Percentiles rank a stretch among this genome's conserved stretches.
Conservation (phyloP, 2,329 filamentous ascomycete species). For the Hymenoscyphus fructigenus region DNA sequence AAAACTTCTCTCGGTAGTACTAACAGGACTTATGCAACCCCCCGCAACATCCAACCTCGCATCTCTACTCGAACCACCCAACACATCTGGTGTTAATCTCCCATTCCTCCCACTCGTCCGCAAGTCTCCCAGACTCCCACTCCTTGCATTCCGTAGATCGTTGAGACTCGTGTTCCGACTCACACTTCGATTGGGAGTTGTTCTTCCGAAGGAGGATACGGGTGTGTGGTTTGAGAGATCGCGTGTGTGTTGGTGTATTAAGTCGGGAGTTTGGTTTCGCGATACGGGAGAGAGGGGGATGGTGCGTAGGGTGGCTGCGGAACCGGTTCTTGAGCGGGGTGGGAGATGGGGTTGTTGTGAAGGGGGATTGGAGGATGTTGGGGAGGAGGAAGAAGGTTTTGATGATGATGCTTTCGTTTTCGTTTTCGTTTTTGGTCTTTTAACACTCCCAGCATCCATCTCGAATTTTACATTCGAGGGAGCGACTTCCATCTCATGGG, state of each 20-base stretch:
- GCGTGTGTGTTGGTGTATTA: background rate
- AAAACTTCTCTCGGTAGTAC: slow-evolving; percentile 11
- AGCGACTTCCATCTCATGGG: slow-evolving; percentile 13
- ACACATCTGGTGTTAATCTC: slow-evolving; percentile 4
- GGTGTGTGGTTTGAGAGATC: background rate
- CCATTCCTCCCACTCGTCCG: background rate
- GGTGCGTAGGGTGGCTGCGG: background rate
- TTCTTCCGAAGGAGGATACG: background rate
- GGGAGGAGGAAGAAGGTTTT: background rate
- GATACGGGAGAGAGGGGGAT: slow-evolving; percentile 1
- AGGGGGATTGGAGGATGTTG: background rate
- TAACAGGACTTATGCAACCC: slow-evolving; percentile 8
- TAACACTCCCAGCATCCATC: slow-evolving; percentile 9
- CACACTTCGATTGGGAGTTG: background rate
- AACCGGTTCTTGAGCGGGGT: background rate
- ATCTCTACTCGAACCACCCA: slow-evolving; percentile 6
- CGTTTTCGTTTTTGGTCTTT: slow-evolving; percentile 2
- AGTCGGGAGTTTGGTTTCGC: background rate
- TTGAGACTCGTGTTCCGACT: slow-evolving; percentile 5
- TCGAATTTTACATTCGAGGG: slow-evolving; percentile 4
- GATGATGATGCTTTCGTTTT: background rate
- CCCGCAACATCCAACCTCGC: slow-evolving; percentile 9
- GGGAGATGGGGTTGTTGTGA: background rate
- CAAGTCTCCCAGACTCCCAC: background rate
- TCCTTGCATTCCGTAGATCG: background rate